Evolutionary conservation across 257 asterid species (phyloP).

Genomic region (Fraxinus excelsior): DNA sequence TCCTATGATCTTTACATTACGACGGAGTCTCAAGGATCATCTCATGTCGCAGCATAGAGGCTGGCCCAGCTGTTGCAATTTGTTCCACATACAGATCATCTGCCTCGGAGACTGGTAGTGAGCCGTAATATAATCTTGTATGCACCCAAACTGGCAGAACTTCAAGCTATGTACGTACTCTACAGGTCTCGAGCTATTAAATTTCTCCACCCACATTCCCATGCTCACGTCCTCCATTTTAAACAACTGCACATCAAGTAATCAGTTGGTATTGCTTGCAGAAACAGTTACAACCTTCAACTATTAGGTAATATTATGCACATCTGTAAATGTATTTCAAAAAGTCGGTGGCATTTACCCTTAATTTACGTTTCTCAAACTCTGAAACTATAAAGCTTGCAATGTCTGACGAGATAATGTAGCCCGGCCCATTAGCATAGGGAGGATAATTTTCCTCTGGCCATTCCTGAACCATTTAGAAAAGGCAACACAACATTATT

Average conservation of each 20-base stretch:
- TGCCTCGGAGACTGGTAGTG: conserved; percentile 96
- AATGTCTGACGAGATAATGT: conserved; percentile 79
- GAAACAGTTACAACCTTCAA: not conserved
- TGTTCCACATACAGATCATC: conserved; percentile 88
- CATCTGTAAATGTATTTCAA: not conserved
- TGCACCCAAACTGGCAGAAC: conserved; percentile 89
- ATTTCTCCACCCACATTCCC: conserved; percentile 95
- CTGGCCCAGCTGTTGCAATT: conserved; percentile 51
- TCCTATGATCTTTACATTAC: conserved; percentile 1
- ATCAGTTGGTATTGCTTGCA: not conserved
- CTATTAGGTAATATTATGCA: not conserved
- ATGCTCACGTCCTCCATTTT: conserved; percentile 98
- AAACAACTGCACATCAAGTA: conserved; percentile 57
- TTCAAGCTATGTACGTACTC: conserved; percentile 86
- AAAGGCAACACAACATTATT: not conserved
- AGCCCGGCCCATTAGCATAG: conserved; percentile 98
- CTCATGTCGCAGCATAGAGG: conserved; percentile 89
- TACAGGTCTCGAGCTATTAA: conserved; percentile 59
- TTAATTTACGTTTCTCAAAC: conserved; percentile 56
- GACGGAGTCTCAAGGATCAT: conserved; percentile 34
- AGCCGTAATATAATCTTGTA: conserved; percentile 77
- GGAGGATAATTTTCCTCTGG: conserved; percentile 96
- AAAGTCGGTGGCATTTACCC: conserved; percentile 42
- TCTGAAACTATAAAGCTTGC: conserved; percentile 71
- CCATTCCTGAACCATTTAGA: conserved; percentile 73